Conservation (phyloP, 2,329 filamentous ascomycete genomes). For the Ascochyta clinopodiicola region DNA sequence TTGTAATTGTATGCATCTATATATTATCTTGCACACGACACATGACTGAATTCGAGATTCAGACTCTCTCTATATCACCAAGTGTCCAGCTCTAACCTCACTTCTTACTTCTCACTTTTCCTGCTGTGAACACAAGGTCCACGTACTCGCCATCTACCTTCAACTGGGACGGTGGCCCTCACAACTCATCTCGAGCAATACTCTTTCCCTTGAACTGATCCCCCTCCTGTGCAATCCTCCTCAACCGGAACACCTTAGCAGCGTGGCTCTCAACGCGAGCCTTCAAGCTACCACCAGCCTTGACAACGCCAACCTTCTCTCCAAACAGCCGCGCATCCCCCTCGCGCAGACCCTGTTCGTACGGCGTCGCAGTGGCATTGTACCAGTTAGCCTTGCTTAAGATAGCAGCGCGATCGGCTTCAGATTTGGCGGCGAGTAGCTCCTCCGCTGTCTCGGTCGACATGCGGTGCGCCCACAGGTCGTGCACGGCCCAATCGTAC, state of each 20-base stretch:
- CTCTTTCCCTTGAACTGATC: slow-evolving; percentile 33
- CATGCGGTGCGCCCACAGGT: slow-evolving; percentile 36
- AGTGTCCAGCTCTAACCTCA: background rate
- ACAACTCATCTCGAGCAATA: slow-evolving; percentile 31
- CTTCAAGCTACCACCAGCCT: slow-evolving; percentile 27
- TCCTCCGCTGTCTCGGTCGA: slow-evolving; percentile 19
- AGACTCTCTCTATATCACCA: background rate
- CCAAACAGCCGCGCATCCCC: slow-evolving; percentile 31
- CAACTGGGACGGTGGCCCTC: background rate
- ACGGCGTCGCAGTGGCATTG: slow-evolving; percentile 30
- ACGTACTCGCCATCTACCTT: background rate
- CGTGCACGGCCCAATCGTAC: slow-evolving; percentile 33
- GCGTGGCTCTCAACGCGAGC: slow-evolving; percentile 29
- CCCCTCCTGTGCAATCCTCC: slow-evolving; percentile 27
- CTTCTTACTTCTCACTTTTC: background rate
- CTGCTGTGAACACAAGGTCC: background rate
- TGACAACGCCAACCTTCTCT: slow-evolving; percentile 30
- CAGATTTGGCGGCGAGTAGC: slow-evolving; percentile 19
- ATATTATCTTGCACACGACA: background rate
- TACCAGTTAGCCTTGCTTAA: slow-evolving; percentile 31
- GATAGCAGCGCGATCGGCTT: slow-evolving; percentile 15
- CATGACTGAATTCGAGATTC: background rate
- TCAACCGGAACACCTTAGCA: slow-evolving; percentile 27
- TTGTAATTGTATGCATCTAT: slow-evolving; percentile 6
- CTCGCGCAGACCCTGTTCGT: slow-evolving; percentile 25